phyloP scores from a whole-genome alignment of 768 basidiomycete species.

The Mycena vitilis region DNA sequence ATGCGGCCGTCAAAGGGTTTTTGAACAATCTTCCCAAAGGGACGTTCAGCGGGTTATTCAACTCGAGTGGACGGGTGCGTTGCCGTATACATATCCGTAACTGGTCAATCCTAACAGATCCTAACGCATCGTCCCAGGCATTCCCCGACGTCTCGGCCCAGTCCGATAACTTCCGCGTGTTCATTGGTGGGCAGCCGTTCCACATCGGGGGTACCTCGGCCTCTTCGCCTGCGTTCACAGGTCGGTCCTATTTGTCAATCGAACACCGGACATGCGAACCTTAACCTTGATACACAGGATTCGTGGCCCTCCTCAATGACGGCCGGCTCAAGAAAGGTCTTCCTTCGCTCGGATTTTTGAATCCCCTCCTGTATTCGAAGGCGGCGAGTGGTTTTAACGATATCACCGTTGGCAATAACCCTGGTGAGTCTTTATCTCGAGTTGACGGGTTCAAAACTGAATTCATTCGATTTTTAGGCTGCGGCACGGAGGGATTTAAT shows the following conservation, averaged over 20 bases:
- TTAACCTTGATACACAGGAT: constrained; percentile 45
- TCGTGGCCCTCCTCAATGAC: constrained; percentile 74
- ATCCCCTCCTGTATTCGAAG: constrained; percentile 67
- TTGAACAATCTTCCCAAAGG: constrained; percentile 40
- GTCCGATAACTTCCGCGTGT: constrained; percentile 39
- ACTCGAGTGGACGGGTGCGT: constrained; percentile 39
- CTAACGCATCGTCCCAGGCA: constrained; percentile 19
- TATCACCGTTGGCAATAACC: constrained; percentile 64
- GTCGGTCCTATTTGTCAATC: not conserved
- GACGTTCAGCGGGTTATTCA: constrained; percentile 44
- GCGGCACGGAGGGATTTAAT: constrained; percentile 72
- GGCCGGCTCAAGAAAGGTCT: constrained; percentile 57
- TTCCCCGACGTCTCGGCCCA: constrained; percentile 49
- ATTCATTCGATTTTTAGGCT: constrained; percentile 37
- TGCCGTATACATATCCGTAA: not conserved
- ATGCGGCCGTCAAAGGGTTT: constrained; percentile 43
- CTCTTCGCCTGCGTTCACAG: constrained; percentile 45
- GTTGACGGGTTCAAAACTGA: not conserved
- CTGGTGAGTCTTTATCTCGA: constrained; percentile 36
- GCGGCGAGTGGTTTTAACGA: constrained; percentile 61
- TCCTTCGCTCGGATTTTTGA: constrained; percentile 70
- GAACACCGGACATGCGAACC: not conserved
- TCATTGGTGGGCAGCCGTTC: constrained; percentile 31
- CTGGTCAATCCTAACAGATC: too few relatives aligned
- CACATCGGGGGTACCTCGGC: constrained; percentile 43